Evolutionary conservation across 148 eudicot genomes (phyloP).

Genomic region (Chenopodium album): DNA sequence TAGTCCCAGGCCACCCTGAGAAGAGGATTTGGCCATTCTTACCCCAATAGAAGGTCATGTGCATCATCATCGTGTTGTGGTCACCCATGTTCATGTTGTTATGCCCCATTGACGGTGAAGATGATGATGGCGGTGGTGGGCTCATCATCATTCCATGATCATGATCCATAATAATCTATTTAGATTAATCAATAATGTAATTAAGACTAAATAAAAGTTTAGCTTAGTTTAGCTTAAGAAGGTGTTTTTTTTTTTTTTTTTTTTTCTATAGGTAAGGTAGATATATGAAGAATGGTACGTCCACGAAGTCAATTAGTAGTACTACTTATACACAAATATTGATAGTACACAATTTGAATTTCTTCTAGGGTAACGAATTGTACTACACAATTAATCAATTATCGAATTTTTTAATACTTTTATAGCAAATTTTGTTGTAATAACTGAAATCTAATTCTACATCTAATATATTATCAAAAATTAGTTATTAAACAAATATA

Average conservation of each 20-base stretch:
- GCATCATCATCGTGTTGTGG: conserved; percentile 61
- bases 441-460: neutral
- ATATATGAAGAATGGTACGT: neutral
- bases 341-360: neutral
- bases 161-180: conserved; percentile 13
- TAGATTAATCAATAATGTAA: neutral
- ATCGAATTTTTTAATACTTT: too few relatives aligned
- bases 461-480: neutral
- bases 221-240: too few relatives aligned
- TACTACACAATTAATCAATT: neutral
- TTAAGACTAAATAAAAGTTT: too few relatives aligned
- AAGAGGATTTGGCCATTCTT: conserved; percentile 56
- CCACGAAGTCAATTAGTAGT: neutral
- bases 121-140: conserved; percentile 14
- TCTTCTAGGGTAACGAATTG: neutral
- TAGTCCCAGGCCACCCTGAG: conserved; percentile 64
- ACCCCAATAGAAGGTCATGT: conserved; percentile 92
- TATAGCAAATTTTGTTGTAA: too few relatives aligned
- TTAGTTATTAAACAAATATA: neutral
- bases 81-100: conserved; percentile 4
- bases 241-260: neutral
- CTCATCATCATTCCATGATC: conserved; percentile 22
- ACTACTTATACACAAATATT: neutral
- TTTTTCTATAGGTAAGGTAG: neutral
- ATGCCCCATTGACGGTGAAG: neutral